Percentiles rank a stretch among this genome's conserved stretches.
phyloP scores from a whole-genome alignment of 305 asterid genomes.

The Ilex paraguariensis region DNA sequence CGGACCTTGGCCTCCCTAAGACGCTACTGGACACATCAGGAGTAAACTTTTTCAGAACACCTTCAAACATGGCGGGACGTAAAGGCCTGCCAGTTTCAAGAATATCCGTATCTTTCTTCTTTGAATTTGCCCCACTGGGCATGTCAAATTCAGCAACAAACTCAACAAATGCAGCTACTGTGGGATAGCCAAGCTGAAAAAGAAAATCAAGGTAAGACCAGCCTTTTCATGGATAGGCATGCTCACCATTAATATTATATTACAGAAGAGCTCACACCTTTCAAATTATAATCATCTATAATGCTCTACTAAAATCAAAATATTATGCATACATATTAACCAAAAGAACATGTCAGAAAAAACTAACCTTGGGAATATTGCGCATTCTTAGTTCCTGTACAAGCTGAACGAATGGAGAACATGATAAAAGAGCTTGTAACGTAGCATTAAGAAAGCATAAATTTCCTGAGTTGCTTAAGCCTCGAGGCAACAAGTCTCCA shows the following conservation, averaged over 20 bases:
- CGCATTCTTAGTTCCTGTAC: conserved; percentile 47
- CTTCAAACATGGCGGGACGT: conserved; percentile 73
- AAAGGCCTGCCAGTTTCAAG: conserved; percentile 65
- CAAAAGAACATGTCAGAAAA: neutral
- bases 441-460: conserved; percentile 94
- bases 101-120: conserved; percentile 44
- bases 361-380: conserved; percentile 54
- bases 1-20: conserved; percentile 77
- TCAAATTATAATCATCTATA: neutral
- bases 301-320: neutral
- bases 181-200: conserved; percentile 55
- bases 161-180: conserved; percentile 64
- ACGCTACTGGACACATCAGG: conserved; percentile 65
- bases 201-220: too few species aligned
- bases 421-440: conserved; percentile 84
- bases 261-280: neutral
- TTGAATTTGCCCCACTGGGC: conserved; percentile 37
- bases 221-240: too few species aligned
- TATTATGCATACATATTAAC: neutral
- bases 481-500: conserved; percentile 68
- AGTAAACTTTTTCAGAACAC: conserved; percentile 65
- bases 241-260: conserved; percentile 5
- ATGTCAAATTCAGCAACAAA: conserved; percentile 62
- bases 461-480: conserved; percentile 83
- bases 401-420: conserved; percentile 80